These are phyloP conservation scores for Lolium rigidum DNA, from an alignment of 176 grass and related monocot species.

Conservation along the genomic window DNA sequence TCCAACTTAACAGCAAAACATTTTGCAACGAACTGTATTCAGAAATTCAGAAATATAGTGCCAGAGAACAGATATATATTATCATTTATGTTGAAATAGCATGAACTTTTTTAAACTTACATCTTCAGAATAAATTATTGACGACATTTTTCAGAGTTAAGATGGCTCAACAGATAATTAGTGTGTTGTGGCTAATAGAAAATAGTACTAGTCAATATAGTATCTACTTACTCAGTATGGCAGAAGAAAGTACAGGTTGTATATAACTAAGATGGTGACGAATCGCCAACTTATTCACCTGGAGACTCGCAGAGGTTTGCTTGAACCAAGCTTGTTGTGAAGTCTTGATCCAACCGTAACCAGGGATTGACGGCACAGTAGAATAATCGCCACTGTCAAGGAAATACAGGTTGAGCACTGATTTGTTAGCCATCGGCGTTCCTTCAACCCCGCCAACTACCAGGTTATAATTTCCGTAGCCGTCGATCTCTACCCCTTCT, in stretches of 20 bases:
- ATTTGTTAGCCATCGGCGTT: slow-evolving; percentile 71
- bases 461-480: slow-evolving; percentile 89
- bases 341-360: slow-evolving; percentile 92
- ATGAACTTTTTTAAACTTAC: background rate
- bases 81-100: background rate
- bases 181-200: background rate
- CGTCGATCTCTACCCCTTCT: slow-evolving; percentile 68
- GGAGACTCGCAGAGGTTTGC: slow-evolving; percentile 66
- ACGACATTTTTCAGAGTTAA: background rate
- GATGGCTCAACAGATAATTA: background rate
- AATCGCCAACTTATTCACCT: slow-evolving; percentile 51
- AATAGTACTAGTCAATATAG: background rate
- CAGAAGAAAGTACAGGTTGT: background rate
- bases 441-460: slow-evolving; percentile 70
- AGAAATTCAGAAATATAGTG: background rate
- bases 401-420: slow-evolving; percentile 93
- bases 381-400: slow-evolving; percentile 96
- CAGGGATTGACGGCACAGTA: slow-evolving; percentile 65
- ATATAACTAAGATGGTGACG: background rate
- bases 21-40: background rate
- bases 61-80: background rate
- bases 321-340: slow-evolving; percentile 94
- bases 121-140: background rate
- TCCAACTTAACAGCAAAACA: background rate
- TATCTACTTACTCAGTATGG: background rate